Evolutionary conservation across 129 eudicot species (phyloP).

Genomic region (Glebionis coronaria): DNA sequence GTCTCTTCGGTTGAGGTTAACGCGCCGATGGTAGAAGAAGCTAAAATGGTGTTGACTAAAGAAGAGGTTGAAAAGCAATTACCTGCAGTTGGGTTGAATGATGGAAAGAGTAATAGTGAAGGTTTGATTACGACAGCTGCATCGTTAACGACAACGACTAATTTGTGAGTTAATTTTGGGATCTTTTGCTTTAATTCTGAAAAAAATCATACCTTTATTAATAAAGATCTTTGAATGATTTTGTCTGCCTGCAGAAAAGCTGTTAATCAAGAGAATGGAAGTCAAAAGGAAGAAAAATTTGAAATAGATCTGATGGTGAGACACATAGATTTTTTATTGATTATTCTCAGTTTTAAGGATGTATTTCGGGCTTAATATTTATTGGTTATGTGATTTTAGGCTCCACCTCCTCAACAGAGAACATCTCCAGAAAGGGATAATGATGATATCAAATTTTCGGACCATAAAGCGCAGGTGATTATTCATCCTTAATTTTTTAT

Average conservation of each 20-base stretch:
- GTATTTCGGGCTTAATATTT: neutral
- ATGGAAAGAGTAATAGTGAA: slow-evolving; percentile 26
- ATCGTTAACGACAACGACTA: slow-evolving; percentile 34
- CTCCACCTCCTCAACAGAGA: slow-evolving; percentile 89
- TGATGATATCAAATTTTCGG: slow-evolving; percentile 25
- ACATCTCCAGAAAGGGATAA: slow-evolving; percentile 59
- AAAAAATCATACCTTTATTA: too few relatives aligned
- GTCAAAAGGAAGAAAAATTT: slow-evolving; percentile 57
- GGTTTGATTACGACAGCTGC: slow-evolving; percentile 50
- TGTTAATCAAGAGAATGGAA: slow-evolving; percentile 27
- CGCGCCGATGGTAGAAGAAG: slow-evolving; percentile 11
- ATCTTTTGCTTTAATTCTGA: slow-evolving; percentile 13
- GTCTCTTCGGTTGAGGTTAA: neutral
- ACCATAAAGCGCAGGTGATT: slow-evolving; percentile 29
- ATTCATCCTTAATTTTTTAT: neutral
- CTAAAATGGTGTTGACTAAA: slow-evolving; percentile 17
- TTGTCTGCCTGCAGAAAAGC: slow-evolving; percentile 38
- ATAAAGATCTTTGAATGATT: slow-evolving; percentile 13
- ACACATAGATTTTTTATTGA: slow-evolving; percentile 12
- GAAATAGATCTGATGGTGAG: slow-evolving; percentile 97
- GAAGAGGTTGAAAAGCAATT: slow-evolving; percentile 58
- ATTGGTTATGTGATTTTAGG: slow-evolving; percentile 41
- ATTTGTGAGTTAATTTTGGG: slow-evolving; percentile 44
- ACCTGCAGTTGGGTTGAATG: slow-evolving; percentile 33
- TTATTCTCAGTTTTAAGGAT: slow-evolving; percentile 2